phyloP scores from a whole-genome alignment of 2,329 filamentous ascomycete genomes.

The Pyrenophora tritici-repentis region DNA sequence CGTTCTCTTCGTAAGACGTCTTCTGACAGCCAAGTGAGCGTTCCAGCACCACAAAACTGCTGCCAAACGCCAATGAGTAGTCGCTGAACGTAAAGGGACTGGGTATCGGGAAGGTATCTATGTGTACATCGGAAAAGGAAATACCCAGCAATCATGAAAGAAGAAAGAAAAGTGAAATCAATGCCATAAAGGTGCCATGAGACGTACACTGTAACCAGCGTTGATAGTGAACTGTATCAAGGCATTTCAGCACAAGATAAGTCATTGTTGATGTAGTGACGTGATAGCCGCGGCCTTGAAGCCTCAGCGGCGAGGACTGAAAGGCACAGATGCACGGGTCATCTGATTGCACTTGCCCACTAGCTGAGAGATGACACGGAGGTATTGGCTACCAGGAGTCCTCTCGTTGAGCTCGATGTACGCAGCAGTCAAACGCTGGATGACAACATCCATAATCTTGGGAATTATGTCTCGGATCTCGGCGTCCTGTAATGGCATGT shows the following conservation, averaged over 20 bases:
- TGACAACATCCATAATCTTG: slow-evolving; percentile 64
- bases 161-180: no score
- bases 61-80: slow-evolving; percentile 5
- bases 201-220: no score
- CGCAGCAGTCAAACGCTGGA: slow-evolving; percentile 60
- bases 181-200: no score
- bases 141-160: neutral
- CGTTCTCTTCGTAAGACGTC: slow-evolving; percentile 4
- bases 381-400: slow-evolving; percentile 57
- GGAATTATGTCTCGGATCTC: slow-evolving; percentile 63
- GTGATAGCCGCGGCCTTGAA: neutral
- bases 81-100: slow-evolving; percentile 10
- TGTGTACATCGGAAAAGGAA: slow-evolving; percentile 8
- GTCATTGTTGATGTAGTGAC: neutral
- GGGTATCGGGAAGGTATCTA: slow-evolving; percentile 10
- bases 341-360: slow-evolving; percentile 42
- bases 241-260: slow-evolving; percentile 38
- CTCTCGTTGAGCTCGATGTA: slow-evolving; percentile 62
- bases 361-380: slow-evolving; percentile 57
- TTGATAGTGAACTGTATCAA: slow-evolving; percentile 10
- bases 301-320: slow-evolving; percentile 19
- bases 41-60: slow-evolving; percentile 28
- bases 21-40: slow-evolving; percentile 20
- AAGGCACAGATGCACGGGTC: slow-evolving; percentile 29
- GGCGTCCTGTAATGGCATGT: slow-evolving; percentile 48